Evolutionary conservation across 2,329 filamentous ascomycete genomes (phyloP).

Genomic region (Neonectria magnoliae): DNA sequence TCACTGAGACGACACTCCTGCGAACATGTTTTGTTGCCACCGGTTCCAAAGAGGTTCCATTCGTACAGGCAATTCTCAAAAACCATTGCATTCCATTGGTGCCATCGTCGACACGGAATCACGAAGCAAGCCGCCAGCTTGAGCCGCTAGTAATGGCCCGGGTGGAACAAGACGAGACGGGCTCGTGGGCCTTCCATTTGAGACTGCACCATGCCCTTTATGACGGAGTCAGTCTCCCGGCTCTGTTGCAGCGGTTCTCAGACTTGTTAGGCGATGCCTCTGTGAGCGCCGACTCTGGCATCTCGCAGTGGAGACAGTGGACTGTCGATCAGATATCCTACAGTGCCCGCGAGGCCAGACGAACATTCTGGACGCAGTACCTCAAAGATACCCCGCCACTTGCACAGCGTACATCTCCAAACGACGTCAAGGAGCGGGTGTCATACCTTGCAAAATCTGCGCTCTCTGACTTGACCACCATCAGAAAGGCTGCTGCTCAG

Average conservation of each 20-base stretch:
- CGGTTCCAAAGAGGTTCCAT: slow-evolving; percentile 55
- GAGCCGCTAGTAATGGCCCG: slow-evolving; percentile 29
- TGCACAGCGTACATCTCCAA: background rate
- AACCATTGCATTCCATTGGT: slow-evolving; percentile 21
- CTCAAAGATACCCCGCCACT: slow-evolving; percentile 36
- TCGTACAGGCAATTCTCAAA: slow-evolving; percentile 70
- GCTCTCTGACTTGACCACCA: slow-evolving; percentile 48
- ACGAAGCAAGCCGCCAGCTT: background rate
- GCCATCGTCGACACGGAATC: background rate
- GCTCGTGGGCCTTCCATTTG: slow-evolving; percentile 56
- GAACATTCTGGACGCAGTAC: slow-evolving; percentile 56
- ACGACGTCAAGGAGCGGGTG: slow-evolving; percentile 29
- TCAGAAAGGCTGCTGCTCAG: slow-evolving; percentile 51
- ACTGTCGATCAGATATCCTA: slow-evolving; percentile 21
- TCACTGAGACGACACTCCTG: slow-evolving; percentile 68
- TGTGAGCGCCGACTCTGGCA: background rate
- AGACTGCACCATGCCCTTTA: slow-evolving; percentile 88
- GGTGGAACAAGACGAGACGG: slow-evolving; percentile 16
- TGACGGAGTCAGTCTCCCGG: slow-evolving; percentile 81
- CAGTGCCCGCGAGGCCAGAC: slow-evolving; percentile 28
- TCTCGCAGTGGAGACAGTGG: slow-evolving; percentile 43
- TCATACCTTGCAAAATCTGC: slow-evolving; percentile 59
- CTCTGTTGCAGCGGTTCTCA: slow-evolving; percentile 60
- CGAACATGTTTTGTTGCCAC: slow-evolving; percentile 73
- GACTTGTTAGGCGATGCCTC: slow-evolving; percentile 18